phyloP scores from a whole-genome alignment of 805 yeast species.

The Wickerhamomyces hampshirensis region DNA sequence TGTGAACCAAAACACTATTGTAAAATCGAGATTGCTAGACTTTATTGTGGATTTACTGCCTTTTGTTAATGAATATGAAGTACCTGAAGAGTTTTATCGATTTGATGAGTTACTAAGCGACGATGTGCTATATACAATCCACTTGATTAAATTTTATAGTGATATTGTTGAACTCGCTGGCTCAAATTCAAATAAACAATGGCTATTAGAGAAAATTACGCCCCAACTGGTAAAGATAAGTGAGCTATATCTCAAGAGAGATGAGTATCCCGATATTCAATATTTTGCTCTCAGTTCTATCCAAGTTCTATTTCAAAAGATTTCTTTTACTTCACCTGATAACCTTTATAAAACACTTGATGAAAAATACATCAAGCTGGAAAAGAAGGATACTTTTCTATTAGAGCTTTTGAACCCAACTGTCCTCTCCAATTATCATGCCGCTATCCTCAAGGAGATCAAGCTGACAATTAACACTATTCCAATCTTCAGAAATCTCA shows the following conservation, averaged over 20 bases:
- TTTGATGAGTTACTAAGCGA: constrained; percentile 7
- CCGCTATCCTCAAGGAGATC: constrained; percentile 8
- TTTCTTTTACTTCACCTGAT: constrained; percentile 13
- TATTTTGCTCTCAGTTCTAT: constrained; percentile 14
- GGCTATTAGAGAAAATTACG: constrained; percentile 14
- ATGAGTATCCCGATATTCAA: constrained; percentile 12
- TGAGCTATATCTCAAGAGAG: constrained; percentile 9
- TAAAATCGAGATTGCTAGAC: constrained; percentile 12
- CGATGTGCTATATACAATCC: constrained; percentile 15
- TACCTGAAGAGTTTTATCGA: constrained; percentile 10
- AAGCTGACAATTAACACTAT: constrained; percentile 9
- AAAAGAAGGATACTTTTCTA: constrained; percentile 5
- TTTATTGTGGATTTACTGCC: constrained; percentile 14
- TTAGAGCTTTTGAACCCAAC: constrained; percentile 16
- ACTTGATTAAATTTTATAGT: constrained; percentile 15
- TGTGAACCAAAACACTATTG: constrained; percentile 1
- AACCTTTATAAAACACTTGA: constrained; percentile 8
- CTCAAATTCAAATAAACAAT: constrained; percentile 9
- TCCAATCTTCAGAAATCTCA: constrained; percentile 14
- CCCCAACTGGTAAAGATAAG: constrained; percentile 11
- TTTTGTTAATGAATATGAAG: constrained; percentile 11
- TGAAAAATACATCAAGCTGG: constrained; percentile 7
- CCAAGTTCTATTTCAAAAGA: constrained; percentile 11
- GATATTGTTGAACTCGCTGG: constrained; percentile 13
- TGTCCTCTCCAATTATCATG: constrained; percentile 12